Evolutionary conservation across 441 rosid species (phyloP).

Genomic region (Codiaeum variegatum): DNA sequence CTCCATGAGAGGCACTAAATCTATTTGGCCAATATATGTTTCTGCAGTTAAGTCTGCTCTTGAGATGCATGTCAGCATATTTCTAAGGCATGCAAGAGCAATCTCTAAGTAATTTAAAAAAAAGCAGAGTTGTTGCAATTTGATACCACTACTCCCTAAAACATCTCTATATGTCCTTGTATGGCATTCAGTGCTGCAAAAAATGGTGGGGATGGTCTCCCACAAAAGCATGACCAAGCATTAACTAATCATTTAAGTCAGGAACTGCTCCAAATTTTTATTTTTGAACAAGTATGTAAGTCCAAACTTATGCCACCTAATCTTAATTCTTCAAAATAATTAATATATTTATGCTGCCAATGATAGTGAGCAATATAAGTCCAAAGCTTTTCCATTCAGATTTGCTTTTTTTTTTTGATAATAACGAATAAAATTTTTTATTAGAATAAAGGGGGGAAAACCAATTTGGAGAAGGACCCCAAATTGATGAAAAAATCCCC

Average conservation of each 20-base stretch:
- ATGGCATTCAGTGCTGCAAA: neutral
- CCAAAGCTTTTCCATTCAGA: neutral
- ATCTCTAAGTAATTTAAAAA: neutral
- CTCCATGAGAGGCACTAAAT: neutral
- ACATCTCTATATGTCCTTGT: neutral
- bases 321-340: neutral
- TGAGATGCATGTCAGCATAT: neutral
- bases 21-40: neutral
- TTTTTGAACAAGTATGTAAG: neutral
- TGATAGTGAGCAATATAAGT: no score
- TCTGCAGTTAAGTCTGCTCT: neutral
- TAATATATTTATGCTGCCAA: neutral
- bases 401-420: no score
- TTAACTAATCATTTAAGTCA: neutral
- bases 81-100: neutral
- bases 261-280: neutral
- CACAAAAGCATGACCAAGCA: neutral
- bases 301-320: neutral
- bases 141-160: neutral
- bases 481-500: no score
- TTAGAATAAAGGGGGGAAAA: no score
- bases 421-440: no score
- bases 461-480: no score
- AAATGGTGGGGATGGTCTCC: neutral
- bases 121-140: neutral